Evolutionary conservation across 345 rosid species (phyloP), one percentile per base, ranked within the genome.

Genomic region (Rhizophora mangle): DNA sequence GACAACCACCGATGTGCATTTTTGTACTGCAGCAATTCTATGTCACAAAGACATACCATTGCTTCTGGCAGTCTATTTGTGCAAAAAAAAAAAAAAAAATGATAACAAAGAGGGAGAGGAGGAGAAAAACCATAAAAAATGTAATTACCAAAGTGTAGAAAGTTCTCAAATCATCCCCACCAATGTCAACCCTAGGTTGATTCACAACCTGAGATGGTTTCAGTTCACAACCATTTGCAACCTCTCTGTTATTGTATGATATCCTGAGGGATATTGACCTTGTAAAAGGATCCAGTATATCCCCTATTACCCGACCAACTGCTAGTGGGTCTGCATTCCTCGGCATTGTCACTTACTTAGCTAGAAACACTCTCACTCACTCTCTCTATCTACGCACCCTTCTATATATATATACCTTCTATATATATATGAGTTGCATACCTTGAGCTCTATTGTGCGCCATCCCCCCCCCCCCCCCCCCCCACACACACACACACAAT

Each of bases 221-320:
- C 78, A 83, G 82, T 60, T 82, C 87, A 63, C 83, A 84, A 1
- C 94, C 88, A 75, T 86, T 89, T 76, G 9, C 74, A 10, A 86
- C 72, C 62, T 81, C 85, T 67, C 71, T 81, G 37, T 7, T 57
- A 36, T 18, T 60, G 74, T 64, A 89, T 36, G 21, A 52, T 26
- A 77, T 82, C 61, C 77, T 82, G 20, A 89, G 73, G 18, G 89
- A 20, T 31, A 85, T 68, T 5, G 89, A 84, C 74, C 75, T 72
- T 6, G 77, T 72, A 57, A 86, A 89, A 13, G 88, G 84, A 37
- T 89, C 89, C 68, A 89, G 57, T 30, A 89, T 87, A 69, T 89
- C 94, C 21, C 94, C 94, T 21, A 89, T 72, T 6, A 89, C 91
- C 15, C 94, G 67, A 26, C 91, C 94, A 24, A 89, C 87, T 9